A percentile compares a stretch with the other conserved stretches of the same genome.
Conservation (phyloP, 2,329 filamentous ascomycete species). For the Teratosphaeria pseudoeucalypti region DNA sequence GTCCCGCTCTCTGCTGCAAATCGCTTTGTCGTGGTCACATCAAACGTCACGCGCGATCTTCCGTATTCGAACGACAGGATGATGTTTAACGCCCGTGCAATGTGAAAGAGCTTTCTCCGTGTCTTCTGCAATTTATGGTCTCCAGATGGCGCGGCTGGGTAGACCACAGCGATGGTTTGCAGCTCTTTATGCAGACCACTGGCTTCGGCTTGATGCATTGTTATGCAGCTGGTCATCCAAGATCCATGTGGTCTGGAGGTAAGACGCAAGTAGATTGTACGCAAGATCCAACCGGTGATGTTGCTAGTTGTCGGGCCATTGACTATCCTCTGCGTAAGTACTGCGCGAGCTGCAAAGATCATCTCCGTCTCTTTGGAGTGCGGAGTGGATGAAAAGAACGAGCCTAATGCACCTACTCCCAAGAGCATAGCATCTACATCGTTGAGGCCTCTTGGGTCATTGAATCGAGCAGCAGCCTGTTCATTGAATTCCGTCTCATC, state of each 20-base stretch:
- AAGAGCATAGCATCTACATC: slow-evolving; percentile 40
- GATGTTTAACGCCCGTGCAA: slow-evolving; percentile 47
- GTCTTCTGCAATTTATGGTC: slow-evolving; percentile 24
- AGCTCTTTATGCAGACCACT: slow-evolving; percentile 38
- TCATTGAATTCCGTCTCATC: slow-evolving; percentile 25
- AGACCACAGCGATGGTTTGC: slow-evolving; percentile 25
- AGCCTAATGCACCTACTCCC: slow-evolving; percentile 47
- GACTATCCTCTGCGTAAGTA: slow-evolving; percentile 27
- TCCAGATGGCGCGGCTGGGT: slow-evolving; percentile 17
- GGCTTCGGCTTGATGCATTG: slow-evolving; percentile 51
- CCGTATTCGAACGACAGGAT: slow-evolving; percentile 51
- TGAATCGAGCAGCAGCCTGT: slow-evolving; percentile 17
- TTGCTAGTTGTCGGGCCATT: slow-evolving; percentile 25
- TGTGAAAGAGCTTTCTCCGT: slow-evolving; percentile 31
- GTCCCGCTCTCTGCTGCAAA: slow-evolving; percentile 20
- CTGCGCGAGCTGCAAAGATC: slow-evolving; percentile 34
- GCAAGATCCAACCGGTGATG: slow-evolving; percentile 43
- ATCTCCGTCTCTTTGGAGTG: slow-evolving; percentile 36
- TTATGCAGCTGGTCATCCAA: slow-evolving; percentile 47
- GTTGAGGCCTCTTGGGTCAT: slow-evolving; percentile 19
- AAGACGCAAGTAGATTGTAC: slow-evolving; percentile 45
- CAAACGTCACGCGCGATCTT: slow-evolving; percentile 41
- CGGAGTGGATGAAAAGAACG: slow-evolving; percentile 40
- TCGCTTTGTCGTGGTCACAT: slow-evolving; percentile 32
- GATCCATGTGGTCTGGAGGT: slow-evolving; percentile 43